A percentile compares a stretch with the other conserved stretches of the same genome.
Conservation (phyloP, 2,329 filamentous ascomycete species). For the Zasmidium cellare region DNA sequence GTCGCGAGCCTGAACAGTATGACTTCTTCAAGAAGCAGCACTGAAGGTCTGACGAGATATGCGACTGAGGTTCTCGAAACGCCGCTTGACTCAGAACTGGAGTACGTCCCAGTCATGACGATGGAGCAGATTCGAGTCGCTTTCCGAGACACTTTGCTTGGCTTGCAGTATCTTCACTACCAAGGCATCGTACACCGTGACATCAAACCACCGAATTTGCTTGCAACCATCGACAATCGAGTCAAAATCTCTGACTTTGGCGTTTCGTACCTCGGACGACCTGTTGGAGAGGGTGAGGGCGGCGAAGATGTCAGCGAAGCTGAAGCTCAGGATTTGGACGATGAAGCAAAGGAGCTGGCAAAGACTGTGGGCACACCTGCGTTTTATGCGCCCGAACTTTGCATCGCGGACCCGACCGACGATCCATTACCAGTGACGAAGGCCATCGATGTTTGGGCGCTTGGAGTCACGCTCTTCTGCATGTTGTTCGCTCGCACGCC, state of each 20-base stretch:
- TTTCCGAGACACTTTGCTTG: constrained; percentile 90
- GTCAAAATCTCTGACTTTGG: constrained; percentile 99
- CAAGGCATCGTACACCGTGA: constrained; percentile 54
- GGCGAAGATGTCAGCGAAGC: constrained; percentile 71
- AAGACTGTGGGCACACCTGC: constrained; percentile 97
- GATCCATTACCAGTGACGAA: constrained; percentile 77
- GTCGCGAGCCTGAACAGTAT: constrained; percentile 75
- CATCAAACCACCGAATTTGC: constrained; percentile 71
- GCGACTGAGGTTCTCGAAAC: constrained; percentile 55
- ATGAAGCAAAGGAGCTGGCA: constrained; percentile 92
- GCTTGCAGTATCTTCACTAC: constrained; percentile 78
- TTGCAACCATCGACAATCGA: constrained; percentile 79
- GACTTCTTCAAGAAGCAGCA: constrained; percentile 9
- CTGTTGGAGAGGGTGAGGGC: constrained; percentile 64
- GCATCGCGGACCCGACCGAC: constrained; percentile 74
- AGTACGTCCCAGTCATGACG: constrained; percentile 91
- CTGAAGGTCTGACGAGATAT: constrained; percentile 44
- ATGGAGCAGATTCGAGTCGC: constrained; percentile 77
- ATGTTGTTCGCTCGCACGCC: constrained; percentile 92
- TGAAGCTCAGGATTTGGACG: constrained; percentile 76
- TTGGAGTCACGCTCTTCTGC: constrained; percentile 94
- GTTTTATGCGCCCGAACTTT: constrained; percentile 95
- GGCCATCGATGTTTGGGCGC: constrained; percentile 95
- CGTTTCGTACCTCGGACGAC: constrained; percentile 92
- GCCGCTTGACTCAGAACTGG: constrained; percentile 79